These are phyloP conservation scores for Citrus maxima DNA, from an alignment of 345 rosid genomes.

Conservation along the genomic window DNA sequence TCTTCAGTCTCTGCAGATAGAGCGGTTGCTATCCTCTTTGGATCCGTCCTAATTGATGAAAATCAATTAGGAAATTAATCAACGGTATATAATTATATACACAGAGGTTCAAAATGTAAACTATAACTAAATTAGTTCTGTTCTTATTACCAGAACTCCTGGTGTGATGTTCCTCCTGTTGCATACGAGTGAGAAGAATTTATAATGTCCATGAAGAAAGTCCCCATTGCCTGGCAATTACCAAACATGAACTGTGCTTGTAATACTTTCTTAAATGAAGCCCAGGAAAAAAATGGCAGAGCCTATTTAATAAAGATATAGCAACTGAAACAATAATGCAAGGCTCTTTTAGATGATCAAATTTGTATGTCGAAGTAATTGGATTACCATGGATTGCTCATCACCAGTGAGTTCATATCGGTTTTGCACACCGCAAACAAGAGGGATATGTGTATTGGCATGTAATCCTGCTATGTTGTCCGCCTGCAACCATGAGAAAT, in stretches of 20 bases:
- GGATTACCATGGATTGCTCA: conserved; percentile 34
- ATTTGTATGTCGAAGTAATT: background rate
- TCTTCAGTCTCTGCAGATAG: conserved; percentile 41
- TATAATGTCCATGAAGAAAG: conserved; percentile 48
- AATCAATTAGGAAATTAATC: background rate
- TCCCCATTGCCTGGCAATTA: conserved; percentile 37
- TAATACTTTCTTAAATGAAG: no score
- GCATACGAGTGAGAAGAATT: conserved; percentile 51
- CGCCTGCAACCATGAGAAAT: conserved; percentile 27
- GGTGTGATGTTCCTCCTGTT: conserved; percentile 46
- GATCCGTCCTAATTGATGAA: background rate
- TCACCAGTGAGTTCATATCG: conserved; percentile 58
- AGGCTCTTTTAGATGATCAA: no score
- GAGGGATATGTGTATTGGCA: conserved; percentile 50
- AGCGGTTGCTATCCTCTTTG: conserved; percentile 46
- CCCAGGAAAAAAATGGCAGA: background rate
- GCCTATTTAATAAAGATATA: no score
- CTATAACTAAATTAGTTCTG: background rate
- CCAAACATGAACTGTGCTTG: background rate
- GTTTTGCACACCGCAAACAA: conserved; percentile 46
- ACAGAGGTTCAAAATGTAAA: background rate
- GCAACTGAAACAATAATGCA: no score
- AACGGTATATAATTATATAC: background rate
- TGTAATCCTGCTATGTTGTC: conserved; percentile 51
- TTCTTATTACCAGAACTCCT: conserved; percentile 42